phyloP scores from a whole-genome alignment of 257 asterid species.

The Nicotiana obtusifolia region DNA sequence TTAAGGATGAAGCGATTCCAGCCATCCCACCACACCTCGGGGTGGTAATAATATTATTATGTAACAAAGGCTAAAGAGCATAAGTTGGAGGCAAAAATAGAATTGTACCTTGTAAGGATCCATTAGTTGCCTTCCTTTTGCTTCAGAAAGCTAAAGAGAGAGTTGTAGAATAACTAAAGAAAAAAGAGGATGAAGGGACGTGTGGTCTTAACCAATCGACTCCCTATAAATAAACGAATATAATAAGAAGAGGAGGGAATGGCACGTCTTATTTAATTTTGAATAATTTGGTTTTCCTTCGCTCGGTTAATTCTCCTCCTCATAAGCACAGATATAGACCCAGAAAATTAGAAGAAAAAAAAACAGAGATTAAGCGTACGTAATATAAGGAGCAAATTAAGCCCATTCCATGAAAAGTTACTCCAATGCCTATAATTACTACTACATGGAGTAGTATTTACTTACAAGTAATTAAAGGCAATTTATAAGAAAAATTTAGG shows the following conservation, averaged over 20 bases:
- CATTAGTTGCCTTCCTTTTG: constrained; percentile 17
- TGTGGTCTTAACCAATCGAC: not conserved
- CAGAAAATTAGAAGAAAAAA: not conserved
- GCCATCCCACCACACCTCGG: too few relatives aligned
- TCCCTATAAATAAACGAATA: not conserved
- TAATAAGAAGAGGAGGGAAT: not conserved
- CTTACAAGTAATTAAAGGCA: too few relatives aligned
- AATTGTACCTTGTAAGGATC: constrained; percentile 33
- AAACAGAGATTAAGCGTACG: not conserved
- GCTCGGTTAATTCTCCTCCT: not conserved
- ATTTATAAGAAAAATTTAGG: too few relatives aligned
- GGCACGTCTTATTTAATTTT: constrained; percentile 4
- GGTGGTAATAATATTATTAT: too few relatives aligned
- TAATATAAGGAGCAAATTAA: not conserved
- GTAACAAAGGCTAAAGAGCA: not conserved
- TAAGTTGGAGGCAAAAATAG: not conserved
- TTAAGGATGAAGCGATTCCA: too few relatives aligned
- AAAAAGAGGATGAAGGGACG: not conserved
- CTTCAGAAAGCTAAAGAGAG: not conserved
- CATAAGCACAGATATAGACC: not conserved
- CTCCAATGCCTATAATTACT: too few relatives aligned
- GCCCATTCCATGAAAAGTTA: not conserved
- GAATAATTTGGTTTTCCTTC: not conserved
- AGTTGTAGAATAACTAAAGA: not conserved
- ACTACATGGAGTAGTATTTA: too few relatives aligned